Percentiles rank a stretch among this genome's conserved stretches.
Conservation (phyloP, 805 yeast species). For the Pichia paraexigua region DNA sequence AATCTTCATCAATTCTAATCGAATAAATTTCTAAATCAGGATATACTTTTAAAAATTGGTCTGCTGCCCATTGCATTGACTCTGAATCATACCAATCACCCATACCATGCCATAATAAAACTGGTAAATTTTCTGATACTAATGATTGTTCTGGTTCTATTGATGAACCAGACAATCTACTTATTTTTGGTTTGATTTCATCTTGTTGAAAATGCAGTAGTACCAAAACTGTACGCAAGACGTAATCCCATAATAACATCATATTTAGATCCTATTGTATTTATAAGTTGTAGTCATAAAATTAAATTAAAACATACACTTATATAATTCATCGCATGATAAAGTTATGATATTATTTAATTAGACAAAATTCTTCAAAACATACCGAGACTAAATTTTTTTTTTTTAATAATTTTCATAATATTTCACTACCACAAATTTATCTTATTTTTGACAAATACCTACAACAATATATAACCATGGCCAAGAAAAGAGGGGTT, state of each 20-base stretch:
- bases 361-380: too few relatives aligned
- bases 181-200: not conserved
- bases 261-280: not conserved
- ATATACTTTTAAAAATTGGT: constrained; percentile 33
- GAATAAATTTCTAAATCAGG: constrained; percentile 51
- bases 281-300: too few relatives aligned
- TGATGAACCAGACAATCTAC: not conserved
- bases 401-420: too few relatives aligned
- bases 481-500: constrained; percentile 2
- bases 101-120: constrained; percentile 80
- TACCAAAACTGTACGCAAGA: not conserved
- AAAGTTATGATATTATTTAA: too few relatives aligned
- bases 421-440: not conserved
- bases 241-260: not conserved
- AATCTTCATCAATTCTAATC: constrained; percentile 41
- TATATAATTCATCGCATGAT: too few relatives aligned
- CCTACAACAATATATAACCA: not conserved
- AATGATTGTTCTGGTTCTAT: not conserved
- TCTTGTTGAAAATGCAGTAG: not conserved
- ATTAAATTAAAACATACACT: too few relatives aligned
- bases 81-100: constrained; percentile 66
- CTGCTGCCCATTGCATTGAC: constrained; percentile 43
- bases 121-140: constrained; percentile 17
- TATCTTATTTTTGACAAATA: too few relatives aligned
- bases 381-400: too few relatives aligned